These are phyloP conservation scores for Cutaneotrichosporon cutaneum DNA, from an alignment of 1,284 basidiomycete species.

Conservation along the genomic window DNA sequence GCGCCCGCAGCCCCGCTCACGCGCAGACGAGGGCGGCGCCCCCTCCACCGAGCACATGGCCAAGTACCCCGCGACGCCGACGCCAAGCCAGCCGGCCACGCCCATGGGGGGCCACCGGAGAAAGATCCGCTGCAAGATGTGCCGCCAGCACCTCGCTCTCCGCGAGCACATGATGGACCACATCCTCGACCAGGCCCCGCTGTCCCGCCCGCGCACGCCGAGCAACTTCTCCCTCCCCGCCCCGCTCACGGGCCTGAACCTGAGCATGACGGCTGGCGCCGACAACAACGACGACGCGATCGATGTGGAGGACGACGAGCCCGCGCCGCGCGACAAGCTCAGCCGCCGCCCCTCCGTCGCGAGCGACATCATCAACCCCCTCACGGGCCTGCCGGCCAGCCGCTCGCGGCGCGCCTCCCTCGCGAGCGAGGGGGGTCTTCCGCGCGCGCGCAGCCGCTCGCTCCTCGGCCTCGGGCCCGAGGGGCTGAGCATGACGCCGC, in stretches of 20 bases:
- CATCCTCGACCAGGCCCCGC: constrained; percentile 56
- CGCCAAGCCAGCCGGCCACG: constrained; percentile 63
- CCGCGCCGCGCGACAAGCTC: not conserved
- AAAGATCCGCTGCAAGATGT: constrained; percentile 84
- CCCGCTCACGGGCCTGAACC: constrained; percentile 7
- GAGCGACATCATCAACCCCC: constrained; percentile 47
- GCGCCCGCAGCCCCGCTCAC: not conserved
- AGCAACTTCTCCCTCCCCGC: constrained; percentile 34
- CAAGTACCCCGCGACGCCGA: constrained; percentile 65
- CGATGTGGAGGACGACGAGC: constrained; percentile 11
- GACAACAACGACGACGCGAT: constrained; percentile 14
- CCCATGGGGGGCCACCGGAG: constrained; percentile 53
- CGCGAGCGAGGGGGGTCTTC: not conserved
- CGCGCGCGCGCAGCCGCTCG: not conserved
- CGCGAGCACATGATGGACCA: constrained; percentile 91
- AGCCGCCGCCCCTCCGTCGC: constrained; percentile 6
- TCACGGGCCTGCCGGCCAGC: constrained; percentile 40
- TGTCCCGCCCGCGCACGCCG: constrained; percentile 46
- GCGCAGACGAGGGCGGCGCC: constrained; percentile 62
- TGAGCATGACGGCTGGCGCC: not conserved
- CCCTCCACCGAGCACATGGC: constrained; percentile 72
- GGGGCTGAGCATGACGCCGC: constrained; percentile 11
- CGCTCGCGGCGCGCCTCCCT: constrained; percentile 11
- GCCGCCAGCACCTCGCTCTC: constrained; percentile 79
- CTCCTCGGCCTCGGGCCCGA: constrained; percentile 11